These are phyloP conservation scores for Phaffomyces thermotolerans DNA, from an alignment of 805 yeast species.

Conservation along the genomic window DNA sequence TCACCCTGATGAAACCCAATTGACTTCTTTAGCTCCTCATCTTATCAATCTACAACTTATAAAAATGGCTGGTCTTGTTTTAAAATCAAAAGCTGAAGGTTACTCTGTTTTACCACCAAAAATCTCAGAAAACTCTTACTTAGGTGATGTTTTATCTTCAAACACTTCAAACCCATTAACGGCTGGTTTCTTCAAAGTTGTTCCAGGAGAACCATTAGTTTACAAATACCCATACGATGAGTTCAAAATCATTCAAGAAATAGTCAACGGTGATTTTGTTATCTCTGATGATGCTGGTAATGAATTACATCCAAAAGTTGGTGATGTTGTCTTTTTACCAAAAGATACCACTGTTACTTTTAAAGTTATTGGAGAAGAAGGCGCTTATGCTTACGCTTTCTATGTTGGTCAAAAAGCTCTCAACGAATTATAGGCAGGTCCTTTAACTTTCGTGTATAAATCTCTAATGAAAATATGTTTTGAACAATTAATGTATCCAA, in stretches of 20 bases:
- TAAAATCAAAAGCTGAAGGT: conserved; percentile 47
- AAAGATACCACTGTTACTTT: conserved; percentile 65
- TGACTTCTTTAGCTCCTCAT: neutral
- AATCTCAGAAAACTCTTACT: conserved; percentile 57
- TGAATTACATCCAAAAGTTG: conserved; percentile 49
- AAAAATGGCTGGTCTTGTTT: conserved; percentile 16
- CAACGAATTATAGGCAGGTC: conserved; percentile 9
- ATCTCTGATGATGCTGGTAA: conserved; percentile 59
- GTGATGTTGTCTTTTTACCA: conserved; percentile 61
- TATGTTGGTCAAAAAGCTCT: conserved; percentile 22
- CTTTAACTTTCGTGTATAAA: neutral
- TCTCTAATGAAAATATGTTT: too few species aligned
- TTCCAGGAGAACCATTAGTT: conserved; percentile 59
- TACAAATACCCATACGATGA: conserved; percentile 59
- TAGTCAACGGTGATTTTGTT: conserved; percentile 55
- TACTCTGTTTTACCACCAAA: conserved; percentile 51
- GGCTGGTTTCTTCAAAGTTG: conserved; percentile 65
- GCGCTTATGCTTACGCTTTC: conserved; percentile 36
- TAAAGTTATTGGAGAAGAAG: conserved; percentile 54
- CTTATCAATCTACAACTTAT: neutral
- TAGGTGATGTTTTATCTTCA: conserved; percentile 56
- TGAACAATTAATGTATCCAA: too few species aligned
- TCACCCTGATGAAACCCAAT: too few species aligned
- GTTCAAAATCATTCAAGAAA: conserved; percentile 62
- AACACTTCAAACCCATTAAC: conserved; percentile 53